phyloP scores from a whole-genome alignment of 768 basidiomycete genomes.

The Leccinum subtestaceum region DNA sequence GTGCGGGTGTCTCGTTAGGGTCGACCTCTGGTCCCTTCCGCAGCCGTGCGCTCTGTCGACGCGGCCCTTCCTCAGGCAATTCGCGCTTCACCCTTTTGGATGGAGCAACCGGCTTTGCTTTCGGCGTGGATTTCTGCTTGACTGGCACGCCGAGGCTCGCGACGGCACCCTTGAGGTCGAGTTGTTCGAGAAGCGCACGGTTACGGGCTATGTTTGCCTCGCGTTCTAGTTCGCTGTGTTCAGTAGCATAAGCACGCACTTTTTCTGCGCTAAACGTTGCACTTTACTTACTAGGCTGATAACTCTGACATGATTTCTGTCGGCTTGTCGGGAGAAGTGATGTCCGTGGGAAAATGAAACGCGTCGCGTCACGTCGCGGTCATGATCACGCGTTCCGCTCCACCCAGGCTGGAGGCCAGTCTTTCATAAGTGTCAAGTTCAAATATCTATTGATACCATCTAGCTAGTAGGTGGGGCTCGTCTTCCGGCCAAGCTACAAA shows the following conservation, averaged over 20 bases:
- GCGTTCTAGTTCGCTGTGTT: slow-evolving; percentile 61
- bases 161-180: slow-evolving; percentile 61
- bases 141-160: slow-evolving; percentile 44
- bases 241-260: not conserved
- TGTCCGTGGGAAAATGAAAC: slow-evolving; percentile 9
- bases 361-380: slow-evolving; percentile 33
- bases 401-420: not conserved
- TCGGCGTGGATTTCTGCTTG: slow-evolving; percentile 38
- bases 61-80: slow-evolving; percentile 43
- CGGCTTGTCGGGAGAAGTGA: not conserved
- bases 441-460: not conserved
- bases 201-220: slow-evolving; percentile 83
- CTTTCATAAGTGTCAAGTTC: not conserved
- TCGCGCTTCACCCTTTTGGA: slow-evolving; percentile 54
- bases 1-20: slow-evolving; percentile 61
- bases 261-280: not conserved
- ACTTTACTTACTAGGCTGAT: slow-evolving; percentile 50
- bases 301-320: slow-evolving; percentile 38
- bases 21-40: slow-evolving; percentile 43
- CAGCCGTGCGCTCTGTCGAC: slow-evolving; percentile 66
- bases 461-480: not conserved
- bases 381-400: slow-evolving; percentile 14
- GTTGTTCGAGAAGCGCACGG: slow-evolving; percentile 66
- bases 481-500: not conserved
- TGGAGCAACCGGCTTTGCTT: slow-evolving; percentile 62